Percentiles rank a stretch among this genome's conserved stretches.
Evolutionary conservation across 176 grass and related monocot species (phyloP).

Genomic region (Aegilops sharonensis): DNA sequence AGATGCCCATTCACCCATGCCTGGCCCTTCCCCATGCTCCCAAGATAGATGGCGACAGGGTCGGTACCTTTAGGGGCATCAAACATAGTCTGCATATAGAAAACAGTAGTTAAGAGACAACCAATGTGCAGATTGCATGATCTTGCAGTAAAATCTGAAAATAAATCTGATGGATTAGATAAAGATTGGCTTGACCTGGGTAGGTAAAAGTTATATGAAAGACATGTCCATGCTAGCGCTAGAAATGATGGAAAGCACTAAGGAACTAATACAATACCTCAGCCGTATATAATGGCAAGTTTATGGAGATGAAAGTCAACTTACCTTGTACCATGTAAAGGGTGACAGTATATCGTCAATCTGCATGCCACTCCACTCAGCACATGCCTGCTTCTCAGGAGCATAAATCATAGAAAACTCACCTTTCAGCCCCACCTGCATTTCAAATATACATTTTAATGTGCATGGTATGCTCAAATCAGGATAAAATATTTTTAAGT

Average conservation of each 20-base stretch:
- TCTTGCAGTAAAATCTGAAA: neutral
- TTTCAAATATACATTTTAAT: conserved; percentile 25
- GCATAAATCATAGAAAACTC: conserved; percentile 71
- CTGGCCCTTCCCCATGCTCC: conserved; percentile 97
- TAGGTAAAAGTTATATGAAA: neutral
- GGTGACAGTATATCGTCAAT: conserved; percentile 41
- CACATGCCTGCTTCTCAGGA: conserved; percentile 59
- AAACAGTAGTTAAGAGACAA: neutral
- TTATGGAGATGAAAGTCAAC: conserved; percentile 3
- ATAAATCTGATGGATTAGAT: neutral
- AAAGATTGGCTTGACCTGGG: conserved; percentile 4
- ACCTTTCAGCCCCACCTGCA: conserved; percentile 84
- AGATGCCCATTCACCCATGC: conserved; percentile 88
- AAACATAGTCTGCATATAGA: conserved; percentile 64
- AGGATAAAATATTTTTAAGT: neutral
- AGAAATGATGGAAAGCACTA: neutral
- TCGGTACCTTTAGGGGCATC: conserved; percentile 71
- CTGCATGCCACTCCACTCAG: conserved; percentile 64
- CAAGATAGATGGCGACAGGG: conserved; percentile 77
- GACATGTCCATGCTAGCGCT: neutral
- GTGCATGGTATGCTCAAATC: neutral
- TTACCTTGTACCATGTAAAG: conserved; percentile 97
- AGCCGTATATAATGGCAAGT: neutral
- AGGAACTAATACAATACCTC: conserved; percentile 11
- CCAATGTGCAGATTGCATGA: conserved; percentile 3